Evolutionary conservation across 352 stramenopile genomes (phyloP).

Genomic region (Achlya hypogyna): DNA sequence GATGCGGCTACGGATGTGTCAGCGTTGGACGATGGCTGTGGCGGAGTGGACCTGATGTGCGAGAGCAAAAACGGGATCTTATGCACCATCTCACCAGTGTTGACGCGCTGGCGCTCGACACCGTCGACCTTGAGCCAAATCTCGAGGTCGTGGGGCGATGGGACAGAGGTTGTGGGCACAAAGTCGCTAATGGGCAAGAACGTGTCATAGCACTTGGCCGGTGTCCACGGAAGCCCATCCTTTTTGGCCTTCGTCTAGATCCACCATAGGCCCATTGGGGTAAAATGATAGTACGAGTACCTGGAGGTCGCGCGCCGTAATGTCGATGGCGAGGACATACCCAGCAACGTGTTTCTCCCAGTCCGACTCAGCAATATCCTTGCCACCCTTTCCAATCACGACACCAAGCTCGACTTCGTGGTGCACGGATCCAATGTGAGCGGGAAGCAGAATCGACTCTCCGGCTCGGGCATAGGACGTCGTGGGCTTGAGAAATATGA

Average conservation of each 20-base stretch:
- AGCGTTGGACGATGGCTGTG: not conserved
- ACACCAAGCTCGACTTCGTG: constrained; percentile 80
- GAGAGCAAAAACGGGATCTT: constrained; percentile 64
- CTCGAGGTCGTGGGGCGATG: constrained; percentile 51
- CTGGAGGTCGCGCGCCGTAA: constrained; percentile 71
- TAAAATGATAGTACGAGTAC: not conserved
- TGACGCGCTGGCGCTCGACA: constrained; percentile 59
- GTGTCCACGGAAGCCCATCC: constrained; percentile 58
- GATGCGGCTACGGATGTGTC: constrained; percentile 33
- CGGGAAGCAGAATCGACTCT: constrained; percentile 47
- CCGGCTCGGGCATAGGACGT: constrained; percentile 56
- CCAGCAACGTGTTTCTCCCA: constrained; percentile 64
- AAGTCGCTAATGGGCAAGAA: constrained; percentile 78
- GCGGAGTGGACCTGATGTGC: constrained; percentile 34
- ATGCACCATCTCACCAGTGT: constrained; percentile 73
- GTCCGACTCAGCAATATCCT: constrained; percentile 45
- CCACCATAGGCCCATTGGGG: not conserved
- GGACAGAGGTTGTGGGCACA: constrained; percentile 54
- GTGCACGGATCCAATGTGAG: constrained; percentile 63
- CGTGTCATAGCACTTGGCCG: constrained; percentile 67
- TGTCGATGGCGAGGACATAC: constrained; percentile 70
- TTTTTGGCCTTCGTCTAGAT: constrained; percentile 56
- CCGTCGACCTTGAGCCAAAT: constrained; percentile 78
- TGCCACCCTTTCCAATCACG: constrained; percentile 56
- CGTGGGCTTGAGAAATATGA: constrained; percentile 79